phyloP scores from a whole-genome alignment of 805 yeast species.

The Kodamaea neixiangensis region DNA sequence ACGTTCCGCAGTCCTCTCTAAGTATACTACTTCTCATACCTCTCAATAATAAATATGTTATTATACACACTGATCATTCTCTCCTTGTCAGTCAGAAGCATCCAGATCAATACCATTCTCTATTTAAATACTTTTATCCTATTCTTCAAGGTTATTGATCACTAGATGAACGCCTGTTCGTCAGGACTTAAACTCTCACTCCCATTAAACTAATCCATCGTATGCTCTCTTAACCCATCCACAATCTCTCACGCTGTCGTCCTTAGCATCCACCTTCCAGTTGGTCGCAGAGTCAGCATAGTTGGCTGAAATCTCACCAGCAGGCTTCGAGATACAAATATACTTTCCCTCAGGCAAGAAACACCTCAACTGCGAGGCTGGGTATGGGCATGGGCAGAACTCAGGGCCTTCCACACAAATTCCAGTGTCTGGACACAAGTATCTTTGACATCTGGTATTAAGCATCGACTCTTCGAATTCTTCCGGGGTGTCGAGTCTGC shows the following conservation, averaged over 20 bases:
- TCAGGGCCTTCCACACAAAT: constrained; percentile 68
- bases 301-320: constrained; percentile 34
- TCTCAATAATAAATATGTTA: too few relatives aligned
- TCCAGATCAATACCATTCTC: neutral
- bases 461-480: constrained; percentile 42
- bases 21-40: too few relatives aligned
- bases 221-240: constrained; percentile 80
- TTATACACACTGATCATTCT: too few relatives aligned
- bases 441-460: constrained; percentile 55
- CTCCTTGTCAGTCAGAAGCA: too few relatives aligned
- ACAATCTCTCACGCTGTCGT: constrained; percentile 69
- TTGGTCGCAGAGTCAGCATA: constrained; percentile 45
- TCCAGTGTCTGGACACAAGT: constrained; percentile 81
- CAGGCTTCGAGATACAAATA: constrained; percentile 84
- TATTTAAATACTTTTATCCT: neutral
- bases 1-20: too few relatives aligned
- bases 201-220: constrained; percentile 43
- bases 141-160: neutral
- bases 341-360: constrained; percentile 66
- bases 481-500: constrained; percentile 27
- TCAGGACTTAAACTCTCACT: neutral
- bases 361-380: constrained; percentile 83
- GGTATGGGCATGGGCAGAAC: constrained; percentile 91
- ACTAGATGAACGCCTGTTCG: neutral
- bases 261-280: constrained; percentile 49